A percentile compares a stretch with the other conserved stretches of the same genome.
These are phyloP conservation scores for Rosa hybrid DNA, from an alignment of 331 rosid species.

Conservation along the genomic window DNA sequence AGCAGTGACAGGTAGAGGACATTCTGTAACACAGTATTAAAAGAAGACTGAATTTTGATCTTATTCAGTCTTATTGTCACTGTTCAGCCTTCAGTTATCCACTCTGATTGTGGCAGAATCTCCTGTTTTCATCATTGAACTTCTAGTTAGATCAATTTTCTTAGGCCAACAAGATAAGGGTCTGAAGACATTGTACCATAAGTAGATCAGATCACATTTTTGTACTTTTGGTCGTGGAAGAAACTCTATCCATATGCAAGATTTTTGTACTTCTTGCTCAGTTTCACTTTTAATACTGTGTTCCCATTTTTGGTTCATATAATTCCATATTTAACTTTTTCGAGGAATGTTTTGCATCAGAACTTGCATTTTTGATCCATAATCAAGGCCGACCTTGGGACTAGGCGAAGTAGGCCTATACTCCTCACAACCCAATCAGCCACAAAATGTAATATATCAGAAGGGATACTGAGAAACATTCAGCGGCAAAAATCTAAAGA, in stretches of 20 bases:
- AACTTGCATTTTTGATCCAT: neutral
- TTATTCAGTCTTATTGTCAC: neutral
- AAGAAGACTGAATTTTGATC: slow-evolving; percentile 10
- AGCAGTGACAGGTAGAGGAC: slow-evolving; percentile 38
- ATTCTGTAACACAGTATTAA: slow-evolving; percentile 2
- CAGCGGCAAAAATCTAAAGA: too few relatives aligned
- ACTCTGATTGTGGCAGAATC: neutral
- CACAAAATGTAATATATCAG: too few relatives aligned
- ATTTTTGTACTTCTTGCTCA: neutral
- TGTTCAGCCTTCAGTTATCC: neutral
- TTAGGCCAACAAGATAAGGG: slow-evolving; percentile 22
- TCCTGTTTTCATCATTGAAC: neutral
- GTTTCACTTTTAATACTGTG: neutral
- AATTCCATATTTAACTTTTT: neutral
- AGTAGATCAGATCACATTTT: slow-evolving; percentile 9
- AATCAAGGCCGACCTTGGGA: too few relatives aligned
- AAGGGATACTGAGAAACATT: too few relatives aligned
- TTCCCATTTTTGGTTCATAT: neutral
- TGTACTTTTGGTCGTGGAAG: neutral
- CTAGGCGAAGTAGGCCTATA: too few relatives aligned
- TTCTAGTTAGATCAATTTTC: slow-evolving; percentile 10
- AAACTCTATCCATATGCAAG: neutral
- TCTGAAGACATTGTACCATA: slow-evolving; percentile 34
- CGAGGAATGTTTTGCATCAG: neutral
- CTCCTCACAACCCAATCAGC: too few relatives aligned